Percentiles rank a stretch among this genome's conserved stretches.
Conservation (phyloP, 305 asterid species). For the Rubia tinctorum region DNA sequence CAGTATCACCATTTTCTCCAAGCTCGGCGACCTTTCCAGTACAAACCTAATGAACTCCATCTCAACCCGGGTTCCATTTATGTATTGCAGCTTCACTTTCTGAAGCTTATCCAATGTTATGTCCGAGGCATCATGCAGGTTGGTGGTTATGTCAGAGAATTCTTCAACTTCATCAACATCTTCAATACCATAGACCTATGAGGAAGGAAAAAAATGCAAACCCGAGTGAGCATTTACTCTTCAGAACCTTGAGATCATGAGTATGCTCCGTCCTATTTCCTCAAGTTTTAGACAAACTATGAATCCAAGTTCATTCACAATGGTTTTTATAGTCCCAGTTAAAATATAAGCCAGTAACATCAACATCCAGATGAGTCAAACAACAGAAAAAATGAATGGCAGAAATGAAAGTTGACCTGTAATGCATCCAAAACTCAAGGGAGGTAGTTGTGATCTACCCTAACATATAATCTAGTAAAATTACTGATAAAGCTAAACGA, state of each 20-base stretch:
- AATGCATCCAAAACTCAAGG: not conserved
- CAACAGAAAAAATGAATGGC: too few species aligned
- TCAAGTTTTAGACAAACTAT: not conserved
- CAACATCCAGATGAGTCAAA: not conserved
- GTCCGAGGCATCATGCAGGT: conserved; percentile 11
- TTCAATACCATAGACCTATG: too few species aligned
- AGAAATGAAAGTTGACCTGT: not conserved
- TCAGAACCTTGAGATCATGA: not conserved
- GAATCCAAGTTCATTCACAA: not conserved
- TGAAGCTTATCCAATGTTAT: conserved; percentile 19
- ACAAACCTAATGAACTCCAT: conserved; percentile 22
- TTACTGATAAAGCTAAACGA: too few species aligned
- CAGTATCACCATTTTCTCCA: conserved; percentile 20
- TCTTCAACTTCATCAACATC: too few species aligned
- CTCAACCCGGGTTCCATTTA: conserved; percentile 15
- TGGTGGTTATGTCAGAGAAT: too few species aligned
- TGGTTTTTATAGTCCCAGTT: not conserved
- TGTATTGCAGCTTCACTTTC: conserved; percentile 14
- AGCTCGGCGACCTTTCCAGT: conserved; percentile 17
- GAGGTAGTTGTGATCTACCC: too few species aligned
- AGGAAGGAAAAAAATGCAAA: too few species aligned
- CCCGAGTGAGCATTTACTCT: not conserved
- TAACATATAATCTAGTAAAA: too few species aligned
- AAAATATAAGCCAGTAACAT: too few species aligned
- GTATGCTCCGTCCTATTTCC: not conserved